Percentiles rank a stretch among this genome's conserved stretches.
These are phyloP conservation scores for Hemileia vastatrix DNA, from an alignment of 1,284 basidiomycete genomes.

Conservation along the genomic window DNA sequence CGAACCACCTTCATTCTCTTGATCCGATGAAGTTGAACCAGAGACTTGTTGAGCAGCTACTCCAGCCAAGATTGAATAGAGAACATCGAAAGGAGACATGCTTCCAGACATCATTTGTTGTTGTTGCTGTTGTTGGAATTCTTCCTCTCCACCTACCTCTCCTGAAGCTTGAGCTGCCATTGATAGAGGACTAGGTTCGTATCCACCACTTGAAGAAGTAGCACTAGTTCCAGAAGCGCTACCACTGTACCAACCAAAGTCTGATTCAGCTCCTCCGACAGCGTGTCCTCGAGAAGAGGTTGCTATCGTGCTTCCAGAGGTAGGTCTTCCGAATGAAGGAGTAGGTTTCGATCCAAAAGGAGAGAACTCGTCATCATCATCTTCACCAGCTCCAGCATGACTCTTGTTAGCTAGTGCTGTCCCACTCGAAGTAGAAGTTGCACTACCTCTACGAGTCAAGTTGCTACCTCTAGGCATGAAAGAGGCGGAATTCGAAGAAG, in stretches of 20 bases:
- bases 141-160: slow-evolving; percentile 39
- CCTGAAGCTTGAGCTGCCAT: slow-evolving; percentile 35
- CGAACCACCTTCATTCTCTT: background rate
- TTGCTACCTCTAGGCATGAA: slow-evolving; percentile 26
- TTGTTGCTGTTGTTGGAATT: slow-evolving; percentile 51
- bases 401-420: slow-evolving; percentile 31
- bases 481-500: slow-evolving; percentile 8
- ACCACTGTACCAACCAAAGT: slow-evolving; percentile 5
- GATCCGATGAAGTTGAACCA: slow-evolving; percentile 23
- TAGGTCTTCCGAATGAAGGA: background rate
- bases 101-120: slow-evolving; percentile 63
- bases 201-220: slow-evolving; percentile 50
- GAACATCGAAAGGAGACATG: slow-evolving; percentile 94
- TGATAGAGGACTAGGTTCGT: slow-evolving; percentile 42
- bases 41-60: slow-evolving; percentile 55
- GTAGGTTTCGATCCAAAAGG: slow-evolving; percentile 47
- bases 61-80: slow-evolving; percentile 78
- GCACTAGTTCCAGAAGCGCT: too few species aligned
- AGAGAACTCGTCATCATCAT: slow-evolving; percentile 53
- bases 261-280: slow-evolving; percentile 11
- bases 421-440: slow-evolving; percentile 30
- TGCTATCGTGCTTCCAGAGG: background rate
- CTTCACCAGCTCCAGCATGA: too few species aligned
- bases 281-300: background rate
- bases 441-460: slow-evolving; percentile 24